Evolutionary conservation across 1,284 basidiomycete genomes (phyloP).

Genomic region (Tausonia pullulans): DNA sequence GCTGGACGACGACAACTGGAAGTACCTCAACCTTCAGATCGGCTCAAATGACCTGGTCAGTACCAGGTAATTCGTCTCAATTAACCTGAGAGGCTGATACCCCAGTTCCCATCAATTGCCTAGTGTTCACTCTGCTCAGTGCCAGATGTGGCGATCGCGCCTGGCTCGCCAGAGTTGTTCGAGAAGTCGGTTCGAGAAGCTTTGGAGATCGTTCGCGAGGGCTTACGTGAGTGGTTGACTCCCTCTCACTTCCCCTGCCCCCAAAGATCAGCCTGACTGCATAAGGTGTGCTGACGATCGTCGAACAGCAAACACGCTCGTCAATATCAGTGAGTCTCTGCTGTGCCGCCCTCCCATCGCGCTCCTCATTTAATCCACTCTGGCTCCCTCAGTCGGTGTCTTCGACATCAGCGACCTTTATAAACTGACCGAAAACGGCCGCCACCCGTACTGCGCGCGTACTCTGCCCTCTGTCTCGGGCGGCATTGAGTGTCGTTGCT

Average conservation of each 20-base stretch:
- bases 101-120: background rate
- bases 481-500: slow-evolving; percentile 10
- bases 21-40: slow-evolving; percentile 11
- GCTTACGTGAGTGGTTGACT: slow-evolving; percentile 3
- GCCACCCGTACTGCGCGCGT: slow-evolving; percentile 7
- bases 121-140: background rate
- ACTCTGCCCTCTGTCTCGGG: background rate
- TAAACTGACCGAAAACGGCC: slow-evolving; percentile 6
- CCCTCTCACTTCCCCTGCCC: background rate
- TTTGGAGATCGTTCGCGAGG: slow-evolving; percentile 11
- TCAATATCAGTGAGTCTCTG: slow-evolving; percentile 4
- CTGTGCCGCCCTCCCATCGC: background rate
- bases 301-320: slow-evolving; percentile 5
- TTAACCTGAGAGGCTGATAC: no score
- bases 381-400: slow-evolving; percentile 1
- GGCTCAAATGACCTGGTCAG: slow-evolving; percentile 10
- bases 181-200: slow-evolving; percentile 6
- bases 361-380: background rate
- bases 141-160: background rate
- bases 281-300: background rate
- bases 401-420: slow-evolving; percentile 11
- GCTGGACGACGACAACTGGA: background rate
- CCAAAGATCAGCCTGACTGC: no score
- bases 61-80: background rate
- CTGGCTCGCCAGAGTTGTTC: slow-evolving; percentile 8